Conservation (phyloP, 345 rosid genomes). For the Cardamine resedifolia region DNA sequence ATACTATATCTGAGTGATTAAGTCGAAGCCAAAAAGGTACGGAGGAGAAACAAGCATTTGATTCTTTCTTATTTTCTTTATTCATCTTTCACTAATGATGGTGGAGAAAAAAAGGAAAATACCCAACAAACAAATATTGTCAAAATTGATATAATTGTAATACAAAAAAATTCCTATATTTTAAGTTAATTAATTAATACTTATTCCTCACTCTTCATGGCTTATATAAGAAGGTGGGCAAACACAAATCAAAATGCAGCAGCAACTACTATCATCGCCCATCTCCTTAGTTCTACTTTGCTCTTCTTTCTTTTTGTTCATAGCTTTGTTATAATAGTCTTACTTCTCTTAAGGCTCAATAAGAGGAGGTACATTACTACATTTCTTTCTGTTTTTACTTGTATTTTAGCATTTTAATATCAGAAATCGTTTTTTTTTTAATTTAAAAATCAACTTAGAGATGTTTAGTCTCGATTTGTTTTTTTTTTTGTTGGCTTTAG, state of each 20-base stretch:
- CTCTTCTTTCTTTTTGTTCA: constrained; percentile 32
- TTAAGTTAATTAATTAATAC: not conserved
- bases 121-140: constrained; percentile 19
- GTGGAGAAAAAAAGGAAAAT: constrained; percentile 41
- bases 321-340: constrained; percentile 30
- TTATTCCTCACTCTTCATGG: constrained; percentile 15
- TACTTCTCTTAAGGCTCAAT: constrained; percentile 25
- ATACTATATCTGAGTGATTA: constrained; percentile 13
- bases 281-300: constrained; percentile 31
- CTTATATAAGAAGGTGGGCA: constrained; percentile 37
- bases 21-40: constrained; percentile 38
- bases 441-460: not conserved
- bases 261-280: constrained; percentile 39
- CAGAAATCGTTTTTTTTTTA: not conserved
- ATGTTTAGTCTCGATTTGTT: not conserved
- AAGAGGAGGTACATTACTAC: constrained; percentile 38
- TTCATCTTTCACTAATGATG: constrained; percentile 41
- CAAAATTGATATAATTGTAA: constrained; percentile 29
- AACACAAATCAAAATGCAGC: constrained; percentile 38
- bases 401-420: not conserved
- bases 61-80: constrained; percentile 33
- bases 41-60: constrained; percentile 44
- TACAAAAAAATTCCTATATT: not conserved
- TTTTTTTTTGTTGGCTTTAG: not conserved
- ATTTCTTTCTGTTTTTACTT: not conserved